Evolutionary conservation across 345 rosid species (phyloP).

Genomic region (Eucalyptus marginata): DNA sequence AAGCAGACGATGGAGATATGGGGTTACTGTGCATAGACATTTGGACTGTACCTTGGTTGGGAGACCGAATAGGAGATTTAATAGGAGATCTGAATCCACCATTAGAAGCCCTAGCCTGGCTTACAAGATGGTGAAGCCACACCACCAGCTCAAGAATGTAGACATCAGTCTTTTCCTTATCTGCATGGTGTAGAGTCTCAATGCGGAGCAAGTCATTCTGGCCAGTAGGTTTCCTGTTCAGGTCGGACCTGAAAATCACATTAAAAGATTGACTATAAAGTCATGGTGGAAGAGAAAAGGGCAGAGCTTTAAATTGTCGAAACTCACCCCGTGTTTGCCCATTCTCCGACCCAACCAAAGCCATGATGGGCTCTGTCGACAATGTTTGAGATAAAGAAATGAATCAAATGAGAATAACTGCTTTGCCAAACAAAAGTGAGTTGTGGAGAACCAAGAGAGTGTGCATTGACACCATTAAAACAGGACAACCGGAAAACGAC

Average conservation of each 20-base stretch:
- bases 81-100: conserved; percentile 69
- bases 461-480: background rate
- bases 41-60: conserved; percentile 44
- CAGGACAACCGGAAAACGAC: background rate
- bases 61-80: conserved; percentile 84
- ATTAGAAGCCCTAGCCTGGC: conserved; percentile 59
- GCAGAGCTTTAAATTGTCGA: background rate
- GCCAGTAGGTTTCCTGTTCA: conserved; percentile 56
- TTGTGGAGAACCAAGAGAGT: background rate
- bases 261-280: background rate
- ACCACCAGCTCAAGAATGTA: conserved; percentile 78
- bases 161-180: conserved; percentile 74
- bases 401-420: background rate
- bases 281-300: background rate
- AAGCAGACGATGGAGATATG: conserved; percentile 36
- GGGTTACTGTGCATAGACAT: conserved; percentile 18
- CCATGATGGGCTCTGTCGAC: conserved; percentile 89
- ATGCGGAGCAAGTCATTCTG: conserved; percentile 76
- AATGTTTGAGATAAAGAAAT: background rate
- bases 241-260: conserved; percentile 38
- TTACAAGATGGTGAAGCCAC: conserved; percentile 86
- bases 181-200: conserved; percentile 94
- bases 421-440: background rate
- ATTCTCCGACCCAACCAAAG: conserved; percentile 99
- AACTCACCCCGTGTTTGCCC: conserved; percentile 95